Evolutionary conservation across 2,329 filamentous ascomycete species (phyloP).

Genomic region (Fusarium sp.): DNA sequence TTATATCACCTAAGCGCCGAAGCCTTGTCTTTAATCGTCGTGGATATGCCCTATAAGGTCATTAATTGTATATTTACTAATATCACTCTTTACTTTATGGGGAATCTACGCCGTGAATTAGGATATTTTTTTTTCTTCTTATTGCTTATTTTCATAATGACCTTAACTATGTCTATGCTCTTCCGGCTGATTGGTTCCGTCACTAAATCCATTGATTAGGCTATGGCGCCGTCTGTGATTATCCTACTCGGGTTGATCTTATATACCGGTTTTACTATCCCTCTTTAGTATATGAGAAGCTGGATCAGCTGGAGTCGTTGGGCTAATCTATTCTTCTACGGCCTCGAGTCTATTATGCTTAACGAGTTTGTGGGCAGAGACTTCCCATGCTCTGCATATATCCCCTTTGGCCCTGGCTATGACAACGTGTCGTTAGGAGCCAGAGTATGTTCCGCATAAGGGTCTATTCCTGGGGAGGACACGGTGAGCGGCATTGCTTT

Average conservation of each 20-base stretch:
- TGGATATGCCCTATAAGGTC: constrained; percentile 41
- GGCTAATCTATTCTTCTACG: constrained; percentile 74
- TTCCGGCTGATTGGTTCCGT: constrained; percentile 56
- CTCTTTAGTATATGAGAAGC: constrained; percentile 60
- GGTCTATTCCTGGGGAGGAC: constrained; percentile 24
- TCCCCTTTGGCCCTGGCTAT: constrained; percentile 44
- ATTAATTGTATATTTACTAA: constrained; percentile 53
- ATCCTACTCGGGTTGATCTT: constrained; percentile 54
- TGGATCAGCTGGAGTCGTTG: constrained; percentile 70
- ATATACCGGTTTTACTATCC: constrained; percentile 62
- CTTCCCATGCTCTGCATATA: constrained; percentile 59
- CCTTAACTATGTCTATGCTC: constrained; percentile 73
- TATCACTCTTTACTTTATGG: constrained; percentile 72
- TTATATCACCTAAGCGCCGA: constrained; percentile 49
- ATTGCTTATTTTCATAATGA: constrained; percentile 63
- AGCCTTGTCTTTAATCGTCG: constrained; percentile 37
- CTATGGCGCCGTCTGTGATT: constrained; percentile 41
- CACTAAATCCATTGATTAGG: constrained; percentile 41
- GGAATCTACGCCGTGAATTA: constrained; percentile 70
- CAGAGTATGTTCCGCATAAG: constrained; percentile 23
- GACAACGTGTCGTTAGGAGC: neutral
- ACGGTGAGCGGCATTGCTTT: constrained; percentile 32
- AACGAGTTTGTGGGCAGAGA: constrained; percentile 68
- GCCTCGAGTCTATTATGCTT: constrained; percentile 72
- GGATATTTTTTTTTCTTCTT: constrained; percentile 62